Evolutionary conservation across 1,284 basidiomycete genomes (phyloP), one percentile per base, ranked within the genome.

Genomic region (Pholiota adiposa): DNA sequence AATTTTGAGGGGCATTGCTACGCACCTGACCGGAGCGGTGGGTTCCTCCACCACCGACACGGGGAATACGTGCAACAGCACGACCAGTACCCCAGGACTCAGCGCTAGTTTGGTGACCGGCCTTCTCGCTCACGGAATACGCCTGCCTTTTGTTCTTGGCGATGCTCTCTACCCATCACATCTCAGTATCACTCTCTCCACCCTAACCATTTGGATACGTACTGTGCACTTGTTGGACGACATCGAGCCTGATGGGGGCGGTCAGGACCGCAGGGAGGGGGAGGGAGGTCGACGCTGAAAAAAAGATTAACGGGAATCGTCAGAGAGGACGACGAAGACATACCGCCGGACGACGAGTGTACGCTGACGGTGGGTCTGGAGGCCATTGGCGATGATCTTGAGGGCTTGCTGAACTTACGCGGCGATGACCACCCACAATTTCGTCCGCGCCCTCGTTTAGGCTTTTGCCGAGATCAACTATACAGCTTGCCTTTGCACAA

Each of bases 1-100:
- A 31, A 11, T 38, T 34, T 12, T 3, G 56, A 16, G n/a, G 43
- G 34, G 31, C 7, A 46, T 14, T 48, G 12, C n/a, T 36, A 75
- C 82, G 58, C 65, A 90, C 91, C 86, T 97, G 96, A 65, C 97
- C 97, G 64, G 97, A 97, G 72, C 97, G 94, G 85, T 97, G 94
- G 69, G 97, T 99, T 83, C 97, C 97, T 78, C 94, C 93, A 79
- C 97, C 97, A 76, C 95, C 95, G 67, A 99, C 97, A 94, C 97
- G 97, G 79, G 97, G 97, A 77, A 99, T 99, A 97, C 97, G 97
- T 51, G 97, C 97, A 68, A 99, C 97, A 71, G 97, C 97, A 83
- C 97, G 96, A 92, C 97, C 97, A 70, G 97, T 99, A 83, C 97
- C 97, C 97, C 97, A 99, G 54, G 97, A 99, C 80, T 97, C 95